Conservation (phyloP, 345 rosid genomes). For the Arabidopsis arenosa region DNA sequence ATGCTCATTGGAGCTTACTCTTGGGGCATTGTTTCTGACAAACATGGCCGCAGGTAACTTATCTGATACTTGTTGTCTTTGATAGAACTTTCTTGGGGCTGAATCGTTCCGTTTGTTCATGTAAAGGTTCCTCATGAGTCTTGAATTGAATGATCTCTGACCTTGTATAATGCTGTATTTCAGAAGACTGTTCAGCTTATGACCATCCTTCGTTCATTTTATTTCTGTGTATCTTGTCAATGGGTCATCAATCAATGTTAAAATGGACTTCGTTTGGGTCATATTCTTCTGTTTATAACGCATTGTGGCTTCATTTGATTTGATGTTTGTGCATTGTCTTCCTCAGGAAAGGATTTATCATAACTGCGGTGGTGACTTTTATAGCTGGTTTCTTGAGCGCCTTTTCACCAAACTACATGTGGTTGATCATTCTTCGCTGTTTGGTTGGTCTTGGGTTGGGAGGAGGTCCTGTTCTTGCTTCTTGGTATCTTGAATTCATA, state of each 20-base stretch:
- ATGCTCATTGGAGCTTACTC: constrained; percentile 89
- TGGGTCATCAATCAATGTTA: not conserved
- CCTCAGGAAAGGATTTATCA: constrained; percentile 85
- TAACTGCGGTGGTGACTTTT: constrained; percentile 77
- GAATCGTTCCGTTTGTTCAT: not conserved
- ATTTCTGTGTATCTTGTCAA: constrained; percentile 20
- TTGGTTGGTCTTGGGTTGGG: constrained; percentile 94
- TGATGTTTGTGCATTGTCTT: constrained; percentile 32
- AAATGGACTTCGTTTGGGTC: not conserved
- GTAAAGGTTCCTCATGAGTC: not conserved
- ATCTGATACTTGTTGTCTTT: constrained; percentile 5
- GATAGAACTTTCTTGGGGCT: not conserved
- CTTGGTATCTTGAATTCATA: constrained; percentile 93
- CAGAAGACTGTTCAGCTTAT: not conserved
- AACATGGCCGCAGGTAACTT: constrained; percentile 76
- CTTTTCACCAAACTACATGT: constrained; percentile 68
- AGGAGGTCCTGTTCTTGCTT: constrained; percentile 87
- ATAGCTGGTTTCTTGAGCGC: constrained; percentile 84
- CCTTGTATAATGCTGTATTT: not conserved
- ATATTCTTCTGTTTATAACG: not conserved
- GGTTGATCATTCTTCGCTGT: constrained; percentile 64
- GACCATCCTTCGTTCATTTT: constrained; percentile 26
- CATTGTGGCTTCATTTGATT: constrained; percentile 25
- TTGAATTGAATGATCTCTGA: constrained; percentile 5
- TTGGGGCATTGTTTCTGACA: constrained; percentile 90